Conservation (phyloP, 2,329 filamentous ascomycete genomes). For the Gliomastix tumulicola region DNA sequence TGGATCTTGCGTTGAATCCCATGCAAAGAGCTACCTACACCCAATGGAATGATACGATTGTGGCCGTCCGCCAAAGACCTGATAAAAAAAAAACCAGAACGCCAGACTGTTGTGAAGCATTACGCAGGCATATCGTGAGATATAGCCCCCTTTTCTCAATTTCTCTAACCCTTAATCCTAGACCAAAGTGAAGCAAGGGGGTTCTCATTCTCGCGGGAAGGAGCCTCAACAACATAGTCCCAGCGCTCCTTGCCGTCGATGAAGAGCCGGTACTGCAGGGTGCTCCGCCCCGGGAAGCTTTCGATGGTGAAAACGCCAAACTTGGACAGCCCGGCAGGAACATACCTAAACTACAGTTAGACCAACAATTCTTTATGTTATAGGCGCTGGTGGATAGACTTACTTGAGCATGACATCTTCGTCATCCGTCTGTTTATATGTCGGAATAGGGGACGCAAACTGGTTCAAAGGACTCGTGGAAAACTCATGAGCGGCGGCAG, state of each 20-base stretch:
- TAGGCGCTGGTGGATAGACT: conserved; percentile 20
- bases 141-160: too few species aligned
- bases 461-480: conserved; percentile 87
- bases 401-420: conserved; percentile 83
- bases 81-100: too few species aligned
- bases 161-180: conserved; percentile 2
- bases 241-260: conserved; percentile 76
- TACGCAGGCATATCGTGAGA: too few species aligned
- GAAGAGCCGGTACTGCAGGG: conserved; percentile 74
- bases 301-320: conserved; percentile 71
- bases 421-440: conserved; percentile 74
- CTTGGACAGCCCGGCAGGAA: conserved; percentile 70
- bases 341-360: conserved; percentile 46
- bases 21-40: too few species aligned
- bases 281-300: conserved; percentile 56
- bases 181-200: conserved; percentile 4
- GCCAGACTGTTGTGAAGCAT: too few species aligned
- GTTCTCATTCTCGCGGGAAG: conserved; percentile 1
- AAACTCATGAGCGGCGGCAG: conserved; percentile 76
- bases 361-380: background rate
- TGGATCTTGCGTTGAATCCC: too few species aligned
- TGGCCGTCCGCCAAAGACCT: too few species aligned
- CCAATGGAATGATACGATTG: too few species aligned
- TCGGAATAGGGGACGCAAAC: conserved; percentile 82
- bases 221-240: conserved; percentile 41